A percentile compares a stretch with the other conserved stretches of the same genome.
phyloP scores from a whole-genome alignment of 257 asterid species.

The Capsicum chinense region DNA sequence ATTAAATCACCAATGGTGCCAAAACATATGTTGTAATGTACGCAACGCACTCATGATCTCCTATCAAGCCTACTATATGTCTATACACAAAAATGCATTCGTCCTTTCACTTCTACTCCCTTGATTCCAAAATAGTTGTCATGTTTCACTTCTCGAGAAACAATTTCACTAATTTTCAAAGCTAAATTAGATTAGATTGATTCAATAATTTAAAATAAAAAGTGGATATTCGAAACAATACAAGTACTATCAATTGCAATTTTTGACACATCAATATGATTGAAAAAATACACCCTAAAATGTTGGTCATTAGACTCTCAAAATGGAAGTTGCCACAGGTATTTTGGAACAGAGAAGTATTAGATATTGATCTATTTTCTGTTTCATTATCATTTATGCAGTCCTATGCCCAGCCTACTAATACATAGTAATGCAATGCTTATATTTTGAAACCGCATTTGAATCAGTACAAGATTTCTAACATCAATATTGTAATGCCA shows the following conservation, averaged over 20 bases:
- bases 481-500: background rate
- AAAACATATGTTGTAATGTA: background rate
- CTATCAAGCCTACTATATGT: background rate
- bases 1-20: slow-evolving; percentile 21
- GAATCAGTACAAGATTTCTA: background rate
- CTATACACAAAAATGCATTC: background rate
- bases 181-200: no score
- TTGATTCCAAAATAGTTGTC: no score
- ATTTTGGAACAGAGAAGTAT: no score
- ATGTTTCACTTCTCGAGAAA: no score
- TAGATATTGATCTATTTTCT: slow-evolving; percentile 1
- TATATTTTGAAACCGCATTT: background rate
- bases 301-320: no score
- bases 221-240: no score
- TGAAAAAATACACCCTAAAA: no score
- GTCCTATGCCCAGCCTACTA: background rate
- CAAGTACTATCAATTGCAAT: no score
- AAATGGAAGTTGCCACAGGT: no score
- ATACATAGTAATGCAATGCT: background rate
- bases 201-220: no score
- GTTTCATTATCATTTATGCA: slow-evolving; percentile 9
- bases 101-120: background rate
- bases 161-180: no score
- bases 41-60: background rate
- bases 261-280: no score